Base-by-base conservation (phyloP, 192 early-diverging fungal genomes). In the Spinellus fusiger region DNA sequence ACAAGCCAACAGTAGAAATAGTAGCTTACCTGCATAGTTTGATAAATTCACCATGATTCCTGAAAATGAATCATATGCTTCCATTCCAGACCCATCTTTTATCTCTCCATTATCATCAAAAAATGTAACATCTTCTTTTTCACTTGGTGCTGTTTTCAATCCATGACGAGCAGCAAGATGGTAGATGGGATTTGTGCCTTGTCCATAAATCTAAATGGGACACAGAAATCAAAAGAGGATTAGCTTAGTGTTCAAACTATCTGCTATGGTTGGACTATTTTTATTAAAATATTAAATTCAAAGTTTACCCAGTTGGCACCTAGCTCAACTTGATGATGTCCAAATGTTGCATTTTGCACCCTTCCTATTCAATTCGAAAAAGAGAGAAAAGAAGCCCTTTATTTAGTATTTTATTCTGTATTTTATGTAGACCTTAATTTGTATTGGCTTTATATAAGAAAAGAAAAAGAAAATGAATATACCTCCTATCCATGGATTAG, bases 101-200 rank as follows among this genome's bases (percentile, higher is more conserved):
- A 54, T 44, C 16, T 23, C n/a, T 4, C 72, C 67, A 12, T 64
- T 10, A 12, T 65, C 48, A 28, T 63, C 59, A 57, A 68, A 72
- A 53, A 47, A 64, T 8, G 35, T 60, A 22, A 67, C 38, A 51
- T 75, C 63, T 31, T 57, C 52, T n/a, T 68, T 68, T 37, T 75
- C 65, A 56, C 49, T 68, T 26, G 62, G 54, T 23, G 38, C 54
- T 0, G 65, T 61, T 26, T 65, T 73, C 23, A 75, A 32, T 5
- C 70, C 74, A 50, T 68, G 49, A 22, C 60, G 22, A 6, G 53
- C 4, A 16, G 73, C 70, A 27, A 75, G 49, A 25, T 46, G 48
- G 15, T 68, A 62, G n/a, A 75, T 64, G n/a, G 70, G 74, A 56
- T 75, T 75, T 16, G 62, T 35, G 15, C 61, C 71, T 35, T 72